These are phyloP conservation scores for Ustilago sp. DNA, from an alignment of 1,284 basidiomycete species.

Conservation along the genomic window DNA sequence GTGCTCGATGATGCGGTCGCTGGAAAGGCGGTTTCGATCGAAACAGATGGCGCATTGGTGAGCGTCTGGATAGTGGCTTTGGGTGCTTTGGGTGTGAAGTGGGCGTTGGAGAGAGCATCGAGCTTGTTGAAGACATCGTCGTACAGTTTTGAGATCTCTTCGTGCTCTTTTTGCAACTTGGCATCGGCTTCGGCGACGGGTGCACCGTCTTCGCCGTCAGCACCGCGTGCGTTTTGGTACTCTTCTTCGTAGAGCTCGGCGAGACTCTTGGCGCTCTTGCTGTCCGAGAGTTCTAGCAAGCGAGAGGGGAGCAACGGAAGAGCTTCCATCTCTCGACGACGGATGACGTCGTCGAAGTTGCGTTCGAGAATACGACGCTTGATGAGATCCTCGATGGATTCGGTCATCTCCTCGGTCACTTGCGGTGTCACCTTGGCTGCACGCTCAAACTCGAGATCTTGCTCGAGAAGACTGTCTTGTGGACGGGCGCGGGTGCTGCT, in stretches of 20 bases:
- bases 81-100: conserved; percentile 94
- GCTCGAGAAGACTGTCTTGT: conserved; percentile 89
- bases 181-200: conserved; percentile 83
- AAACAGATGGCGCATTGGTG: conserved; percentile 84
- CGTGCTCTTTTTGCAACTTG: conserved; percentile 88
- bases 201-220: conserved; percentile 69
- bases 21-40: conserved; percentile 90
- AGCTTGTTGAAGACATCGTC: conserved; percentile 88
- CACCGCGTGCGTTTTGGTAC: conserved; percentile 77
- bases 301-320: conserved; percentile 83
- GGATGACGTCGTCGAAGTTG: conserved; percentile 90
- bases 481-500: conserved; percentile 84
- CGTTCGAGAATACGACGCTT: conserved; percentile 87
- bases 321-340: conserved; percentile 81
- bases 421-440: conserved; percentile 87
- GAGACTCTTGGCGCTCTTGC: conserved; percentile 77
- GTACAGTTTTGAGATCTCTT: conserved; percentile 85
- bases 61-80: conserved; percentile 89
- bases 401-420: conserved; percentile 88
- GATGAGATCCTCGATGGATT: conserved; percentile 88
- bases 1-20: conserved; percentile 80
- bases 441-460: conserved; percentile 94
- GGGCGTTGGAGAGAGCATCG: conserved; percentile 92
- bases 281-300: conserved; percentile 88
- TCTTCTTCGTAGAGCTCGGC: conserved; percentile 97